A percentile compares a stretch with the other conserved stretches of the same genome.
Evolutionary conservation across 768 basidiomycete genomes (phyloP).

Genomic region (Leccinum imitatum): DNA sequence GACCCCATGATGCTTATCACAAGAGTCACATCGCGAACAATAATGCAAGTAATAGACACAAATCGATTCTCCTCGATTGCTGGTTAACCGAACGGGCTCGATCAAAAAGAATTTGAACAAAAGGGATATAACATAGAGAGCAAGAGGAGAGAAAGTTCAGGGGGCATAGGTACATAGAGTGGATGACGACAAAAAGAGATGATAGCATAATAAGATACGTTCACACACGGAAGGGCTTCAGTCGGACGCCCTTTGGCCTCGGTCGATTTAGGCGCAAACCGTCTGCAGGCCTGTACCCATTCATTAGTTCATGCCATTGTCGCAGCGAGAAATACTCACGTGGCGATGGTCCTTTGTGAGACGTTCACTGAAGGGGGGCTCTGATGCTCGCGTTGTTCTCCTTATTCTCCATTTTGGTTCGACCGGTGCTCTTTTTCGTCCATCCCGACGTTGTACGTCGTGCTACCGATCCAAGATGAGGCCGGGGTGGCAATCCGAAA

Average conservation of each 20-base stretch:
- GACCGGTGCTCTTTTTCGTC: conserved; percentile 58
- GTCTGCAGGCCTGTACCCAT: no score
- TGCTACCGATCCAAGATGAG: conserved; percentile 54
- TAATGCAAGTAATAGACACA: conserved; percentile 1
- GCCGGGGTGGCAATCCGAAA: conserved; percentile 34
- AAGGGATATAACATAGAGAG: conserved; percentile 26
- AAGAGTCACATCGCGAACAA: not conserved
- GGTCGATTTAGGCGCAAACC: conserved; percentile 46
- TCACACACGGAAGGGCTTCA: not conserved
- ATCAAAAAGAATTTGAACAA: not conserved
- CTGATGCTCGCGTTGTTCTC: conserved; percentile 40
- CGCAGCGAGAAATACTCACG: conserved; percentile 43
- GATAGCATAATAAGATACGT: not conserved
- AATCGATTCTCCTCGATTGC: not conserved
- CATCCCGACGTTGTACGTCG: conserved; percentile 64
- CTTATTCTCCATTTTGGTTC: conserved; percentile 54
- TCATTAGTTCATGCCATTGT: no score
- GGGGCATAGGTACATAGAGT: conserved; percentile 32
- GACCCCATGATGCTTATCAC: no score
- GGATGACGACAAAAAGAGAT: conserved; percentile 6
- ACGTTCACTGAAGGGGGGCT: conserved; percentile 13
- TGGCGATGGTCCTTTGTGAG: conserved; percentile 43
- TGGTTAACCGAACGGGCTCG: not conserved
- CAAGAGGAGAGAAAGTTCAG: no score
- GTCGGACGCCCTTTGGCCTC: conserved; percentile 35